These are phyloP conservation scores for Histomonas meleagridis DNA, from an alignment of 208 protist genomes.

Conservation along the genomic window DNA sequence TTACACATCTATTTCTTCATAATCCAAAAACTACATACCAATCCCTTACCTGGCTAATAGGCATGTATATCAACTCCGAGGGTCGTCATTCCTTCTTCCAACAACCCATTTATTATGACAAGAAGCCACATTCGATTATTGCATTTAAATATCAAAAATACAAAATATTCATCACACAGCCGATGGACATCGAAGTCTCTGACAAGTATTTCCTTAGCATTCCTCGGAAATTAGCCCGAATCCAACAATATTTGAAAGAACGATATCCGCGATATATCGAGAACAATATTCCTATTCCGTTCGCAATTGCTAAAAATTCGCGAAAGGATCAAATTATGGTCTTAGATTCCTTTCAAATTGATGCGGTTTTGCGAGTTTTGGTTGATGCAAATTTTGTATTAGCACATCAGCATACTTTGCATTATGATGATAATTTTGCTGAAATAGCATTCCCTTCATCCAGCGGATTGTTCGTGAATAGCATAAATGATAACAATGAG, in stretches of 20 bases:
- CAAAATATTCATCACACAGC: not conserved
- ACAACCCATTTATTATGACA: not conserved
- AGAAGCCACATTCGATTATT: not conserved
- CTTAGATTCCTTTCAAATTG: not conserved
- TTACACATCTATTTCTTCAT: not conserved
- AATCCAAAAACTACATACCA: not conserved
- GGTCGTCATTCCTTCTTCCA: not conserved
- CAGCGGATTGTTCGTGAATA: not conserved
- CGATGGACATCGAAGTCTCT: not conserved
- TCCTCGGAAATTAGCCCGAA: not conserved
- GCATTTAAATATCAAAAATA: not conserved
- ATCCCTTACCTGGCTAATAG: not conserved
- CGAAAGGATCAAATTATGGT: not conserved
- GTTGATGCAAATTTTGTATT: not conserved
- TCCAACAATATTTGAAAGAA: not conserved
- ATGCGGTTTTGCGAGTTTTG: not conserved
- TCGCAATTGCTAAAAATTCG: not conserved
- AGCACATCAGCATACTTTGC: not conserved
- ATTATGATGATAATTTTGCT: not conserved
- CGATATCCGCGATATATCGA: not conserved
- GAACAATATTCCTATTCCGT: not conserved
- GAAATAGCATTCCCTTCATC: not conserved
- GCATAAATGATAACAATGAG: not conserved
- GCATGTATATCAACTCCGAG: not conserved
- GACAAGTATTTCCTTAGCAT: not conserved